Conservation (phyloP, 106 monocot genomes). For the Agapanthus africanus region DNA sequence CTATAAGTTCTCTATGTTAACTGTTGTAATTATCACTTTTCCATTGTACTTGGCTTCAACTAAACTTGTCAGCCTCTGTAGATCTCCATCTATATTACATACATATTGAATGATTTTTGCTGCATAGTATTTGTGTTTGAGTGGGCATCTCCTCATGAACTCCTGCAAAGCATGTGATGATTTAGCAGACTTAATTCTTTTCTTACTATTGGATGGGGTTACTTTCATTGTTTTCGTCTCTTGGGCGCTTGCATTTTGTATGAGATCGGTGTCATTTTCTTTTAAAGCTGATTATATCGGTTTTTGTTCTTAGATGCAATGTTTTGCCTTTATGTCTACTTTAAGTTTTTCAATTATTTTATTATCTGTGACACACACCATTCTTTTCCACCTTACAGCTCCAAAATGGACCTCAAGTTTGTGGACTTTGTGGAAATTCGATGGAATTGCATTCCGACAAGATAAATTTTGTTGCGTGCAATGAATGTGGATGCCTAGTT, state of each 20-base stretch:
- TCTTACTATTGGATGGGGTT: not conserved
- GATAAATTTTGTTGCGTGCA: conserved; percentile 6
- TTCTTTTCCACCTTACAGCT: conserved; percentile 1
- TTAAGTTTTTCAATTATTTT: not conserved
- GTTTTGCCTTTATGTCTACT: too few relatives aligned
- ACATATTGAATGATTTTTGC: not conserved
- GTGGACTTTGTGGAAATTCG: conserved; percentile 8
- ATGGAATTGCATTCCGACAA: conserved; percentile 1
- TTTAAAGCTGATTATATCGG: not conserved
- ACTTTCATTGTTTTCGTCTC: not conserved
- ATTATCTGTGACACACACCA: not conserved
- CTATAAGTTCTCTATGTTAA: not conserved
- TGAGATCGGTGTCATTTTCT: not conserved
- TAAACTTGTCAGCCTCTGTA: not conserved
- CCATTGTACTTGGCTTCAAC: too few relatives aligned
- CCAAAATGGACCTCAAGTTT: conserved; percentile 11
- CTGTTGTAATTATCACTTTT: not conserved
- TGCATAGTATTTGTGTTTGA: not conserved
- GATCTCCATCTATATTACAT: not conserved
- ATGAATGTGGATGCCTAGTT: conserved; percentile 8
- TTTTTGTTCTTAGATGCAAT: not conserved
- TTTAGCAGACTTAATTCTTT: not conserved
- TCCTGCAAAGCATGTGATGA: not conserved
- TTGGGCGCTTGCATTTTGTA: not conserved
- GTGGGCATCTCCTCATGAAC: not conserved